Percentiles rank a stretch among this genome's conserved stretches.
phyloP scores from a whole-genome alignment of 495 filamentous ascomycete species.

The Chlorociboria aeruginascens region DNA sequence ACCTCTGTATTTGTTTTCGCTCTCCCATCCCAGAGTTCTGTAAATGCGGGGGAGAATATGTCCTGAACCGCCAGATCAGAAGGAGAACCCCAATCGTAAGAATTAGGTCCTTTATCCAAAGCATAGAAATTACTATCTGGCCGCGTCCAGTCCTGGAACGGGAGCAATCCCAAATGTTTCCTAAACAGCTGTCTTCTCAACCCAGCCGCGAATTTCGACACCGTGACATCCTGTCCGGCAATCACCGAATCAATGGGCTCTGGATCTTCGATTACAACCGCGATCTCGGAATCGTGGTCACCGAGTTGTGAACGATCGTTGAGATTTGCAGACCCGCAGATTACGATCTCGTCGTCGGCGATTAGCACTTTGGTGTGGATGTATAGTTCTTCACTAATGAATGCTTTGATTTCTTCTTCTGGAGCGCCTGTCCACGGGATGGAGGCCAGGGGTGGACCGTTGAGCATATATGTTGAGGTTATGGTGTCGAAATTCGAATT shows the following conservation, averaged over 20 bases:
- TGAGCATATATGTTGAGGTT: conserved; percentile 74
- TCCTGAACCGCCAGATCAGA: conserved; percentile 69
- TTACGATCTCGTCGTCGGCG: conserved; percentile 79
- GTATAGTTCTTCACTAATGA: conserved; percentile 79
- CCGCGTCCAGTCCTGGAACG: conserved; percentile 48
- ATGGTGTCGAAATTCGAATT: conserved; percentile 57
- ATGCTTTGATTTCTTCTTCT: conserved; percentile 71
- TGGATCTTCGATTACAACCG: conserved; percentile 63
- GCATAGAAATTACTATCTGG: conserved; percentile 67
- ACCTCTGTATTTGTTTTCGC: conserved; percentile 75
- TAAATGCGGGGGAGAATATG: conserved; percentile 55
- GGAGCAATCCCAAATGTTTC: conserved; percentile 81
- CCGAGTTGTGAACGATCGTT: conserved; percentile 93
- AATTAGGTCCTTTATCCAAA: conserved; percentile 51
- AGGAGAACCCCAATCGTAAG: conserved; percentile 68
- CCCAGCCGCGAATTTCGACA: conserved; percentile 68
- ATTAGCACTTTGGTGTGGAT: conserved; percentile 91
- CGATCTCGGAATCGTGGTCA: conserved; percentile 67
- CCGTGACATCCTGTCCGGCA: conserved; percentile 57
- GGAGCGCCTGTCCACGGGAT: conserved; percentile 71
- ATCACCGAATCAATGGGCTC: conserved; percentile 57
- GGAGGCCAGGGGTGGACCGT: conserved; percentile 58
- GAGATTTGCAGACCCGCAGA: conserved; percentile 86
- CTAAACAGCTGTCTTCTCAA: conserved; percentile 79
- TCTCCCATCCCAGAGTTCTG: conserved; percentile 56